Conservation (phyloP, 495 filamentous ascomycete species). For the Hypoxylon perforatum region DNA sequence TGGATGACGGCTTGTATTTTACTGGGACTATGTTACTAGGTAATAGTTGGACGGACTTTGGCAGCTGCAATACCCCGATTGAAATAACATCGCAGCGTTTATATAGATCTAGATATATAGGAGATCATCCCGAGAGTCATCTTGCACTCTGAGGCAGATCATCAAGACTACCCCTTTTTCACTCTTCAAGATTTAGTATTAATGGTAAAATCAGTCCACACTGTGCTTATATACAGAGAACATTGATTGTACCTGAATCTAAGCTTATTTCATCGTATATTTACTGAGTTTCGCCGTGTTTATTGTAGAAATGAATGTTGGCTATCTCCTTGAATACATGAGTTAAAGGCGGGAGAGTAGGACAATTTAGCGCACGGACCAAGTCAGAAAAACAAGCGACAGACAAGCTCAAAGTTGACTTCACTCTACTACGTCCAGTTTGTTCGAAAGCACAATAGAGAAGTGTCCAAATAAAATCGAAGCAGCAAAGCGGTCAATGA, state of each 20-base stretch:
- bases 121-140: background rate
- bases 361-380: slow-evolving; percentile 8
- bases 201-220: background rate
- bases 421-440: background rate
- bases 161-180: background rate
- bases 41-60: slow-evolving; percentile 12
- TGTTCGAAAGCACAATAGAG: background rate
- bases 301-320: too few relatives aligned
- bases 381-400: background rate
- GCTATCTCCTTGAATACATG: background rate
- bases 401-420: slow-evolving; percentile 4
- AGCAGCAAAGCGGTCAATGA: background rate
- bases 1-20: slow-evolving; percentile 4
- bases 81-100: background rate
- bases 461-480: background rate
- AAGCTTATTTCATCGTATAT: too few relatives aligned
- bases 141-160: background rate
- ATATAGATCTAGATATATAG: slow-evolving; percentile 9
- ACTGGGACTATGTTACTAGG: slow-evolving; percentile 5
- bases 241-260: too few relatives aligned
- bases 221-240: too few relatives aligned
- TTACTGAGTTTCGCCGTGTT: too few relatives aligned
- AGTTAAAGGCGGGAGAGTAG: background rate
- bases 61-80: slow-evolving; percentile 14
- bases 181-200: background rate